A percentile compares a stretch with the other conserved stretches of the same genome.
Evolutionary conservation across 2,329 filamentous ascomycete species (phyloP).

Genomic region (Trichophyton schoenleinii): DNA sequence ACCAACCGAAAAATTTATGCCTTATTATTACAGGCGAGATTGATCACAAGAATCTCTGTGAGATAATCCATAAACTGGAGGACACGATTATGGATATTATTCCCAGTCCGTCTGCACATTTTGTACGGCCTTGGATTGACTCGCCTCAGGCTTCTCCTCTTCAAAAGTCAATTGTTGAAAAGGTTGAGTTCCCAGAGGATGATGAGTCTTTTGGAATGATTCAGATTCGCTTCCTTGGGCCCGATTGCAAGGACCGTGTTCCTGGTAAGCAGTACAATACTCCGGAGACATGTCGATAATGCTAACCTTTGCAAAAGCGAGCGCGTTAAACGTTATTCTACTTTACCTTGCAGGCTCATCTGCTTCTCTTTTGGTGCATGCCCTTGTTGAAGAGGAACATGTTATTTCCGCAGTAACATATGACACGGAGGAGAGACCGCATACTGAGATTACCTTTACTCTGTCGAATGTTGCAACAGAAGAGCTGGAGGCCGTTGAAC

Average conservation of each 20-base stretch:
- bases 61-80: conserved; percentile 79
- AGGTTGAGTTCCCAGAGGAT: conserved; percentile 86
- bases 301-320: conserved; percentile 19
- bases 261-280: conserved; percentile 31
- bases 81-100: conserved; percentile 72
- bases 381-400: conserved; percentile 84
- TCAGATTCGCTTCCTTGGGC: conserved; percentile 74
- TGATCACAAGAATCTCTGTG: conserved; percentile 64
- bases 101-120: conserved; percentile 59
- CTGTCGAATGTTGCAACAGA: conserved; percentile 77
- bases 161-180: conserved; percentile 59
- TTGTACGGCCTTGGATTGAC: conserved; percentile 82
- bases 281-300: background rate
- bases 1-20: conserved; percentile 90
- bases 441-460: conserved; percentile 73
- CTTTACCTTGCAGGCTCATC: conserved; percentile 88
- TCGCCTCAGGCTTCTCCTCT: conserved; percentile 65
- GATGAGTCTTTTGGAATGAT: conserved; percentile 90
- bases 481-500: conserved; percentile 70
- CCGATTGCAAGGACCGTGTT: conserved; percentile 59
- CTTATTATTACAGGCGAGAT: conserved; percentile 86
- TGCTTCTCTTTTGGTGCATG: conserved; percentile 81
- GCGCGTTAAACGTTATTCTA: conserved; percentile 66
- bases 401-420: conserved; percentile 76
- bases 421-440: conserved; percentile 65